These are phyloP conservation scores for Dothiorella sarmentorum DNA, from an alignment of 2,329 filamentous ascomycete genomes.

Conservation along the genomic window DNA sequence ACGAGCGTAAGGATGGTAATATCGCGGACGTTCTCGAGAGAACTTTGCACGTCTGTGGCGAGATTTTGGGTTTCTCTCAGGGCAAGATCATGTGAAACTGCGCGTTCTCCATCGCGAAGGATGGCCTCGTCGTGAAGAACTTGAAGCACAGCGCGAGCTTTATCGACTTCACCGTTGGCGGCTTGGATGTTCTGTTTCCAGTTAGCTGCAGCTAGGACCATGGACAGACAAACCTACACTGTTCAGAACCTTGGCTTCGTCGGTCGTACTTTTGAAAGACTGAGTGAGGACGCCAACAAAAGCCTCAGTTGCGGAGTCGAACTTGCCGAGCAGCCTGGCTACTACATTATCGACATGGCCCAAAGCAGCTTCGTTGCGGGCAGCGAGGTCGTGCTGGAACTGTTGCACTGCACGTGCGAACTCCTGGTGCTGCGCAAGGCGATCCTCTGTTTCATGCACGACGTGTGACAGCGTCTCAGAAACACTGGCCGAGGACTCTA, in stretches of 20 bases:
- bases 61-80: not conserved
- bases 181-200: slow-evolving; percentile 17
- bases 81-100: not conserved
- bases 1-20: not conserved
- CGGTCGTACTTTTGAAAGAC: not conserved
- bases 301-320: not conserved
- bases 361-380: not conserved
- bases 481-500: slow-evolving; percentile 27
- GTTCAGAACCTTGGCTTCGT: not conserved
- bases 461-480: slow-evolving; percentile 26
- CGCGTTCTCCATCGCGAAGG: not conserved
- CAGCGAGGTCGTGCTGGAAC: slow-evolving; percentile 21
- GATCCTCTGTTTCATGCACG: slow-evolving; percentile 26
- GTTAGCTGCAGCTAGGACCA: not conserved
- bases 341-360: not conserved
- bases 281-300: not conserved
- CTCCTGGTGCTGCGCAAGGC: slow-evolving; percentile 26
- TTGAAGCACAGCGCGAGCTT: not conserved
- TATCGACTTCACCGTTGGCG: slow-evolving; percentile 22
- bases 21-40: not conserved
- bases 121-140: slow-evolving; percentile 7
- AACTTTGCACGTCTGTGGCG: not conserved
- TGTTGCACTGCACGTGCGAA: slow-evolving; percentile 25
- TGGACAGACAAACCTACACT: not conserved
- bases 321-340: not conserved